phyloP scores from a whole-genome alignment of 805 yeast species.

The Priceomyces melissophilus region DNA sequence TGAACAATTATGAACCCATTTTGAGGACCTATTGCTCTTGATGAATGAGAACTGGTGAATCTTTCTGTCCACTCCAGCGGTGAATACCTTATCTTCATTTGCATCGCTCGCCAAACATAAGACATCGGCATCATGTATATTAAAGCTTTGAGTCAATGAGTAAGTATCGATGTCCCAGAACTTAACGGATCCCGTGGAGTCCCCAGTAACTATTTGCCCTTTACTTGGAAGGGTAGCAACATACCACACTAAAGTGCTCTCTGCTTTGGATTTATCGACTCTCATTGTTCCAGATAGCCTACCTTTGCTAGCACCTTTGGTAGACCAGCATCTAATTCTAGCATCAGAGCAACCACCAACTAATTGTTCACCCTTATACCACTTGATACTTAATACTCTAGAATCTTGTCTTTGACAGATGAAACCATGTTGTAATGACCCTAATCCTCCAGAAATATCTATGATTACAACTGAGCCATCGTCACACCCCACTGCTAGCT shows the following conservation, averaged over 20 bases:
- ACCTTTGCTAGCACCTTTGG: slow-evolving; percentile 47
- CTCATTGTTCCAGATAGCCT: slow-evolving; percentile 80
- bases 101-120: slow-evolving; percentile 64
- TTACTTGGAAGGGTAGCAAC: slow-evolving; percentile 59
- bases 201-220: slow-evolving; percentile 87
- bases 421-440: slow-evolving; percentile 69
- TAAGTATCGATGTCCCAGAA: slow-evolving; percentile 84
- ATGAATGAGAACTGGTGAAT: slow-evolving; percentile 67
- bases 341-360: slow-evolving; percentile 98
- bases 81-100: slow-evolving; percentile 62
- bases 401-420: slow-evolving; percentile 82
- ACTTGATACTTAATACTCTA: slow-evolving; percentile 73
- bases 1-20: slow-evolving; percentile 77
- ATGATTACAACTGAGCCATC: slow-evolving; percentile 86
- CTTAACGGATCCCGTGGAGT: slow-evolving; percentile 90
- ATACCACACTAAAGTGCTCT: slow-evolving; percentile 90
- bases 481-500: slow-evolving; percentile 89
- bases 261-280: slow-evolving; percentile 84
- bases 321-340: slow-evolving; percentile 77
- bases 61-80: slow-evolving; percentile 93
- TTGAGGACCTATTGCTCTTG: slow-evolving; percentile 25
- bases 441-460: slow-evolving; percentile 85
- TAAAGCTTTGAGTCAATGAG: slow-evolving; percentile 76
- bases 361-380: slow-evolving; percentile 63
- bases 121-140: slow-evolving; percentile 88